Base-by-base conservation (phyloP, 2,329 filamentous ascomycete species). In the Sporothrix pallida region DNA sequence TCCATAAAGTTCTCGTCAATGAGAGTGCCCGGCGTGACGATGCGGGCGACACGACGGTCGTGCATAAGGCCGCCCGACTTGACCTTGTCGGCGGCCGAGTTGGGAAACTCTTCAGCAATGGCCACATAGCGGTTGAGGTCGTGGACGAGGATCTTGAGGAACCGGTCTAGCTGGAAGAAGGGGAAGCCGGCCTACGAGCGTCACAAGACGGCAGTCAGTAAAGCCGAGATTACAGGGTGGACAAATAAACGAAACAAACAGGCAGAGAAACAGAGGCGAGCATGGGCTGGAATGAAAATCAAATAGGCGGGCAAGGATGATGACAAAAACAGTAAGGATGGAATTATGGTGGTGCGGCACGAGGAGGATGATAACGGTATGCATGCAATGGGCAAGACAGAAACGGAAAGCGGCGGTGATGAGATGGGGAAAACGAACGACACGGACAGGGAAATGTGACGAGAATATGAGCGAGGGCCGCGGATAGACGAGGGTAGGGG, bases 1-100 rank as follows among this genome's bases (percentile, higher is more conserved):
- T 98, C 93, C 86, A 99, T 94, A 81, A 98, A 99, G 78, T 94
- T 95, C 83, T 99, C 96, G 81, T 99, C 96, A 77, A 99, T 97
- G 72, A 99, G 85, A 1, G 96, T 99, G 23, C 96, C 96, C 0
- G 96, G 94, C 0, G 96, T 98, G 79, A 99, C 90, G 77, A 99
- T 91, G 73, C 96, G 91, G 20, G 93, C 89, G 15, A 99, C 94
- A 77, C 87, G 90, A 37, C 96, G 91, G 80, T 97, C 92, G 81
- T 96, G 97, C 85, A 95, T 86, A 76, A 95, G 84, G 3, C 93
- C 94, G 15, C 93, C 93, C 23, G 90, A 87, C 80, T 91, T 95
- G 76, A 91, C 84, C 81, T 89, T 93, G 73, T 89, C 89, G 3
- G 90, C 86, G 4, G 89, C 86, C 76, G 90, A 87, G 78, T 96